Conservation (phyloP, 129 eudicot species). For the Tagetes patula region DNA sequence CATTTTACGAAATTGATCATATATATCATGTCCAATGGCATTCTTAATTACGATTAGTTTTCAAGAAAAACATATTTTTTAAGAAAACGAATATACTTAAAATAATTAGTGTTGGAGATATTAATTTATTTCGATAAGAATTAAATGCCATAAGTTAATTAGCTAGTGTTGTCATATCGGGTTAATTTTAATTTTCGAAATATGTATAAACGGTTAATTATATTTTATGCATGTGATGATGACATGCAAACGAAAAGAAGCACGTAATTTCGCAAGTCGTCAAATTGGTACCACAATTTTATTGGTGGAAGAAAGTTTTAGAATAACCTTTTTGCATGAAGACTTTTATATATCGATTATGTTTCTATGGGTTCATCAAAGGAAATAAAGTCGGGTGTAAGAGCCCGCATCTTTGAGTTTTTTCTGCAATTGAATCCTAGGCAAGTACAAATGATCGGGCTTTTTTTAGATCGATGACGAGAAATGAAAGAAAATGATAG, state of each 20-base stretch:
- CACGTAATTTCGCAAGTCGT: constrained; percentile 30
- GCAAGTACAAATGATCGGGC: too few relatives aligned
- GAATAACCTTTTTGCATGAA: constrained; percentile 32
- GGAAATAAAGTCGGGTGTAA: neutral
- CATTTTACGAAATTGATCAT: too few relatives aligned
- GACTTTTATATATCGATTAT: neutral
- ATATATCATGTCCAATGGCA: too few relatives aligned
- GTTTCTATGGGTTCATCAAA: constrained; percentile 9
- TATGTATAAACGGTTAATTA: neutral
- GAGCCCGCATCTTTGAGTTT: neutral
- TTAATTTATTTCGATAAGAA: constrained; percentile 3
- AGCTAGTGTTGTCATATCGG: neutral
- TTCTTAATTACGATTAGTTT: too few relatives aligned
- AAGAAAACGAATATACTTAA: neutral
- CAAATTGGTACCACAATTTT: constrained; percentile 23
- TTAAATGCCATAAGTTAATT: neutral
- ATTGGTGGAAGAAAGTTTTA: constrained; percentile 15
- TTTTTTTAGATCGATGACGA: too few relatives aligned
- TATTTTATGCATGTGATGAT: constrained; percentile 18
- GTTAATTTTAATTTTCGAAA: neutral
- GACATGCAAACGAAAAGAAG: constrained; percentile 19
- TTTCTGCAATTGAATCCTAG: neutral
- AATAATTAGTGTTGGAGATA: neutral
- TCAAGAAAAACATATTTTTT: too few relatives aligned
- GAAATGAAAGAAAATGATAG: too few relatives aligned